These are phyloP conservation scores for Amniculicola lignicola DNA, from an alignment of 495 filamentous ascomycete species.

Conservation along the genomic window DNA sequence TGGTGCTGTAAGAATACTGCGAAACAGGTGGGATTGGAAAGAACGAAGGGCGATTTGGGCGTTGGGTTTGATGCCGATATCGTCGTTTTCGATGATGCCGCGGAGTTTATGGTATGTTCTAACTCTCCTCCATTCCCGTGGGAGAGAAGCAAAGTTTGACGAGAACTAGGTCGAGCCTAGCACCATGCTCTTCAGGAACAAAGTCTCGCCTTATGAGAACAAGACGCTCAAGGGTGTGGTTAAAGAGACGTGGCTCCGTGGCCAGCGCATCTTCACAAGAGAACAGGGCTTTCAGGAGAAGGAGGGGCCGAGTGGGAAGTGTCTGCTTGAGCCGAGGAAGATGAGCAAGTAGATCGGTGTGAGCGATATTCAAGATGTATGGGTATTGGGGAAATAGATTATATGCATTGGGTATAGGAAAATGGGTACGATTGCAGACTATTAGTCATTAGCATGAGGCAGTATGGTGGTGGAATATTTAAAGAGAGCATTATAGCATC, in stretches of 20 bases:
- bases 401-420: no score
- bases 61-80: constrained; percentile 90
- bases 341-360: constrained; percentile 3
- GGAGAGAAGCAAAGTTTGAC: background rate
- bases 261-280: constrained; percentile 67
- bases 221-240: constrained; percentile 76
- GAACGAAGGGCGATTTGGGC: constrained; percentile 75
- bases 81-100: constrained; percentile 84
- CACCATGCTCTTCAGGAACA: constrained; percentile 90
- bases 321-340: constrained; percentile 60
- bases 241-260: constrained; percentile 85
- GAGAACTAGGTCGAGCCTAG: constrained; percentile 35
- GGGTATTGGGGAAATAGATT: background rate
- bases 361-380: no score
- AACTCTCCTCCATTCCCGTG: background rate
- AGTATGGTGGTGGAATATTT: no score
- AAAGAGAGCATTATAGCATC: constrained; percentile 1
- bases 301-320: constrained; percentile 53
- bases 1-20: constrained; percentile 88
- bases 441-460: no score
- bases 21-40: constrained; percentile 81
- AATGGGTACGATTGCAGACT: no score
- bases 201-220: constrained; percentile 90
- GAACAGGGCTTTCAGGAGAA: constrained; percentile 60
- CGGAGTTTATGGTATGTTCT: constrained; percentile 62